Base-by-base conservation (phyloP, 192 early-diverging fungal genomes). In the Backusella mclennaniae region DNA sequence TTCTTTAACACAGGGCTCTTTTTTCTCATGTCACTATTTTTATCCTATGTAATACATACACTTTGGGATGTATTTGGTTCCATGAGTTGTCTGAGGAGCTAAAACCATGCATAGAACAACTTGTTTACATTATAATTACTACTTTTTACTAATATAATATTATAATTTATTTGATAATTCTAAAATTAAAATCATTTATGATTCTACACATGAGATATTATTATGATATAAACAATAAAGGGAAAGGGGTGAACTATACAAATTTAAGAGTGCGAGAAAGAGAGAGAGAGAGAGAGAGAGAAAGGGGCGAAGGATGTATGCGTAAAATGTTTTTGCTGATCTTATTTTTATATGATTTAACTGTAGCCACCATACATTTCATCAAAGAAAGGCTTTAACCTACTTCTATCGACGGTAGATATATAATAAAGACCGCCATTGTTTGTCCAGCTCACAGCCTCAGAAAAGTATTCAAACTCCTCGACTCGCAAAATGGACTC, bases 361-460 rank as follows among this genome's bases (percentile, higher is more conserved):
- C 42, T 71, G 8, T 12, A 33, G 5, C 41, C 26, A 42, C 73
- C 73, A 75, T 75, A 75, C 74, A 75, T 75, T 39, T 66, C 74
- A 69, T 74, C 38, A 74, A 56, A 82, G 68, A 87, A 89, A 11
- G 84, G 82, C 41, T 82, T 78, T 17, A 89, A 81, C 0, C 85
- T 85, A 21, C 80, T 59, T 49, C 94, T 89, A 69, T 95, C 92
- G 12, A 96, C 92, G 36, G 90, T 92, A 41, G 94, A 91, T 26
- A 95, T 90, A 80, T 85, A 96, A 80, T 93, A 96, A 69, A 85
- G 83, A 35, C 94, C 95, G 36, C 92, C 92, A 73, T 88, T 91
- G 79, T 90, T 89, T 7, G 93, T 93, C 93, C 93, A 95, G 66
- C 90, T 91, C 39, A 93, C 93, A 8, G 87, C 87, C 69, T 93